Percentiles rank a stretch among this genome's conserved stretches.
Evolutionary conservation across 2,329 filamentous ascomycete genomes (phyloP).

Genomic region (Fusarium pseudoanthophilum): DNA sequence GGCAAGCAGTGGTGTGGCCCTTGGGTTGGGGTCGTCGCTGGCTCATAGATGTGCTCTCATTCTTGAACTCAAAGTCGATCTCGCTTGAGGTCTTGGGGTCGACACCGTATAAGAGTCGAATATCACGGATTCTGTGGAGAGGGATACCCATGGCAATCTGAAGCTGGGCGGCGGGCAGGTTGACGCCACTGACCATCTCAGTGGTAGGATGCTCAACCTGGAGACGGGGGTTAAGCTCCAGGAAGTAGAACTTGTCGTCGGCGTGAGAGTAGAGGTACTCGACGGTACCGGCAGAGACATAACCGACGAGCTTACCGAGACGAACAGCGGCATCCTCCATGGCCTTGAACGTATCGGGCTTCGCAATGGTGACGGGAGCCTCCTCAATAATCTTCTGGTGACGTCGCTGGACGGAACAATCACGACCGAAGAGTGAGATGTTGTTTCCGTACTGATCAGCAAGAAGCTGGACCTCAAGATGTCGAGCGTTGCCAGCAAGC

Average conservation of each 20-base stretch:
- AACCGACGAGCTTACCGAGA: conserved; percentile 92
- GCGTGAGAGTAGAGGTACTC: conserved; percentile 98
- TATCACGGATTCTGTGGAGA: conserved; percentile 93
- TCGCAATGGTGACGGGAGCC: conserved; percentile 96
- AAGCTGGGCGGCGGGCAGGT: conserved; percentile 94
- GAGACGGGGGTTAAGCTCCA: conserved; percentile 97
- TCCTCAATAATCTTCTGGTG: conserved; percentile 99
- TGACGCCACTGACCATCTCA: conserved; percentile 98
- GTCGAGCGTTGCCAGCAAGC: conserved; percentile 92
- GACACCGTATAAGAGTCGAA: conserved; percentile 93
- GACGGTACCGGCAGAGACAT: conserved; percentile 98
- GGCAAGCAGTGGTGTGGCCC: conserved; percentile 97
- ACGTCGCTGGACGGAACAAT: conserved; percentile 97
- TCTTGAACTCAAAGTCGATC: conserved; percentile 97
- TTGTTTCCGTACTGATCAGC: conserved; percentile 99
- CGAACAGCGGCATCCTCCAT: conserved; percentile 98
- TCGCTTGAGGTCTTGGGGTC: conserved; percentile 87
- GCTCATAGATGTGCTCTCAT: conserved; percentile 80
- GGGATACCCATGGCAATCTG: conserved; percentile 99
- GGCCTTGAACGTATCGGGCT: conserved; percentile 85
- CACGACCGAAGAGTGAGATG: conserved; percentile 97
- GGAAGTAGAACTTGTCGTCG: conserved; percentile 99
- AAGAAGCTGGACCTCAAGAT: conserved; percentile 96
- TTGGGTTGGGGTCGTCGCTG: conserved; percentile 93
- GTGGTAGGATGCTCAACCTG: conserved; percentile 99